Conservation (phyloP, 2,329 filamentous ascomycete genomes). For the Xylariales sp. region DNA sequence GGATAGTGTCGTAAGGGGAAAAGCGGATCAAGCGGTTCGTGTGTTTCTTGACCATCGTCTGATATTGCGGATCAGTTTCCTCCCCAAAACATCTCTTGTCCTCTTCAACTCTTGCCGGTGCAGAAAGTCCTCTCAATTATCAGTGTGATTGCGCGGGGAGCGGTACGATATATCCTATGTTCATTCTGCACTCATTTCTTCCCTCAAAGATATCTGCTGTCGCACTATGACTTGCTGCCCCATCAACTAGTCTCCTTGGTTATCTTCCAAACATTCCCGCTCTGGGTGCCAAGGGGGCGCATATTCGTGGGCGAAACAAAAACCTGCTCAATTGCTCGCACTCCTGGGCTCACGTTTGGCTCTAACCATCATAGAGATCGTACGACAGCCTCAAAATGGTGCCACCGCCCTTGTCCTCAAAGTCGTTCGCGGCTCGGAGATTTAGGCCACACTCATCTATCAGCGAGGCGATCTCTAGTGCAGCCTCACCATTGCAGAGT, state of each 20-base stretch:
- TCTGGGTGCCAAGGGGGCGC: too few species aligned
- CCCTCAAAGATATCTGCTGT: not conserved
- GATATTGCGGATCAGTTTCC: too few species aligned
- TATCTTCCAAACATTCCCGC: constrained; percentile 1
- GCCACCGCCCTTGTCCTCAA: constrained; percentile 16
- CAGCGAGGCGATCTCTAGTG: constrained; percentile 23
- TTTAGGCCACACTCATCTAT: constrained; percentile 13
- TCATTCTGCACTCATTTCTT: not conserved
- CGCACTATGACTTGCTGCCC: constrained; percentile 2
- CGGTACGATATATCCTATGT: not conserved
- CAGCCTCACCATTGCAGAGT: constrained; percentile 23
- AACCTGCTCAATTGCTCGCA: constrained; percentile 13
- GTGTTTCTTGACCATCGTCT: too few species aligned
- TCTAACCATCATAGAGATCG: not conserved
- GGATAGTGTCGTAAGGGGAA: not conserved
- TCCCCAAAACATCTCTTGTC: too few species aligned
- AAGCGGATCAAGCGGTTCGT: not conserved
- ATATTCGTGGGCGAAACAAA: not conserved
- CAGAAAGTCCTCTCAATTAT: too few species aligned
- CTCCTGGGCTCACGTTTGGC: constrained; percentile 1
- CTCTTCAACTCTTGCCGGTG: too few species aligned
- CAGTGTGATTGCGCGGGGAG: not conserved
- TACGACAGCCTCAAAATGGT: constrained; percentile 12
- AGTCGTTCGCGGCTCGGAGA: constrained; percentile 8
- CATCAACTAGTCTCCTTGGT: not conserved